Conservation (phyloP, 192 early-diverging fungal species). For the Helicostylum pulchrum region DNA sequence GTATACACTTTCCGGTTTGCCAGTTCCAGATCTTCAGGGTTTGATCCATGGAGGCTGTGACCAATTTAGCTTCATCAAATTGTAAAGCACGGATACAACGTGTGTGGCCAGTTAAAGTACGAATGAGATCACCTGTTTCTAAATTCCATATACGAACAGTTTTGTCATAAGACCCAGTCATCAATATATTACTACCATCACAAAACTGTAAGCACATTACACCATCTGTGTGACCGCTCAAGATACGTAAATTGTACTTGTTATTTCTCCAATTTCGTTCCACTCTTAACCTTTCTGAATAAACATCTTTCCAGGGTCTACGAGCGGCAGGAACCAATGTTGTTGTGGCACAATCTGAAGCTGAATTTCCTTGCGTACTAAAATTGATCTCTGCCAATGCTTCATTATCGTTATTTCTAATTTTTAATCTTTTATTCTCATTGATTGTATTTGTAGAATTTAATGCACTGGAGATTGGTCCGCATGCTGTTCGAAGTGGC, state of each 20-base stretch:
- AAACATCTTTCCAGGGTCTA: slow-evolving; percentile 94
- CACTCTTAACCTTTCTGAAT: slow-evolving; percentile 86
- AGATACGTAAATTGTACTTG: slow-evolving; percentile 58
- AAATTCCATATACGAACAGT: slow-evolving; percentile 87
- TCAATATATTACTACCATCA: slow-evolving; percentile 64
- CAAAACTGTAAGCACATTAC: slow-evolving; percentile 90
- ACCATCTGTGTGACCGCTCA: slow-evolving; percentile 84
- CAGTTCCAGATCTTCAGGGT: slow-evolving; percentile 94
- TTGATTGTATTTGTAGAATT: slow-evolving; percentile 14
- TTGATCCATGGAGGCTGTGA: slow-evolving; percentile 89
- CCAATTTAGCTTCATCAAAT: slow-evolving; percentile 91
- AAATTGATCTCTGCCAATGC: slow-evolving; percentile 12
- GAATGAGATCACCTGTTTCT: slow-evolving; percentile 77
- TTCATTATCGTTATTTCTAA: slow-evolving; percentile 17
- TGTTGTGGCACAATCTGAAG: slow-evolving; percentile 12
- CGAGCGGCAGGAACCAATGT: slow-evolving; percentile 25
- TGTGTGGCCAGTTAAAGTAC: slow-evolving; percentile 80
- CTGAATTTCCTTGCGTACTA: background rate
- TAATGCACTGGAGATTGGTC: slow-evolving; percentile 8
- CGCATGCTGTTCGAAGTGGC: slow-evolving; percentile 16
- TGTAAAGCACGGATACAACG: slow-evolving; percentile 85
- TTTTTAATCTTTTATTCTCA: slow-evolving; percentile 17
- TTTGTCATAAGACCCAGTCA: slow-evolving; percentile 87
- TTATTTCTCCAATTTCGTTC: slow-evolving; percentile 93
- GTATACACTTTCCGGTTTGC: slow-evolving; percentile 83